These are phyloP conservation scores for Candida sonorensis DNA, from an alignment of 805 yeast genomes.

Conservation along the genomic window DNA sequence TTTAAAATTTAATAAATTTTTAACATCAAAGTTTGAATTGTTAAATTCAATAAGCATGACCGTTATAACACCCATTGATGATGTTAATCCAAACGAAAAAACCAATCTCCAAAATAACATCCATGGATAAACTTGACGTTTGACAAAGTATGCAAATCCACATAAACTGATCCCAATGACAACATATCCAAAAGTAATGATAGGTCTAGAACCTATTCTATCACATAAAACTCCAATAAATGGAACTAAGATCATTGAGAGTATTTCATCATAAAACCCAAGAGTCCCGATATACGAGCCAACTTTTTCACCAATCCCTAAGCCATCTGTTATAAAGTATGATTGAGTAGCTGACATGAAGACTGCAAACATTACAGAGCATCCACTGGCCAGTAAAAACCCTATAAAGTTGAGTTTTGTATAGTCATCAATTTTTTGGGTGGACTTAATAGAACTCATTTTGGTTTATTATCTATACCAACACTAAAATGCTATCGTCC, in stretches of 20 bases:
- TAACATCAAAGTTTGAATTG: slow-evolving; percentile 34
- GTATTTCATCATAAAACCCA: slow-evolving; percentile 54
- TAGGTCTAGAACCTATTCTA: slow-evolving; percentile 51
- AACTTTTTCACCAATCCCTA: slow-evolving; percentile 21
- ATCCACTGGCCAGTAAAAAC: slow-evolving; percentile 17
- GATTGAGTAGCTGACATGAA: slow-evolving; percentile 26
- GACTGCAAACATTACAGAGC: slow-evolving; percentile 22
- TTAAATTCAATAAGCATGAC: slow-evolving; percentile 43
- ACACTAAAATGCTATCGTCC: too few relatives aligned
- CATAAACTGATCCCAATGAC: slow-evolving; percentile 39
- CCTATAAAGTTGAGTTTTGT: slow-evolving; percentile 20
- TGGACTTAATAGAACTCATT: too few relatives aligned
- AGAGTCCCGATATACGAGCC: slow-evolving; percentile 43
- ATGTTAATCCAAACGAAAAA: slow-evolving; percentile 56
- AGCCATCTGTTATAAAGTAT: slow-evolving; percentile 26
- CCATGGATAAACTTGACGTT: slow-evolving; percentile 37
- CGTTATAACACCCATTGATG: slow-evolving; percentile 37
- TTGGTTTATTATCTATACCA: too few relatives aligned
- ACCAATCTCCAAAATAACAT: slow-evolving; percentile 44
- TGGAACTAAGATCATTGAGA: slow-evolving; percentile 49
- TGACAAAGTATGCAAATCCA: slow-evolving; percentile 41
- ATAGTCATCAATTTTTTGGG: slow-evolving; percentile 14
- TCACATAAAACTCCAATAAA: slow-evolving; percentile 59
- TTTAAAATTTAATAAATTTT: slow-evolving; percentile 16
- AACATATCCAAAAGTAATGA: slow-evolving; percentile 42